Base-by-base conservation (phyloP, 2,329 filamentous ascomycete genomes). In the Pyricularia sp. region DNA sequence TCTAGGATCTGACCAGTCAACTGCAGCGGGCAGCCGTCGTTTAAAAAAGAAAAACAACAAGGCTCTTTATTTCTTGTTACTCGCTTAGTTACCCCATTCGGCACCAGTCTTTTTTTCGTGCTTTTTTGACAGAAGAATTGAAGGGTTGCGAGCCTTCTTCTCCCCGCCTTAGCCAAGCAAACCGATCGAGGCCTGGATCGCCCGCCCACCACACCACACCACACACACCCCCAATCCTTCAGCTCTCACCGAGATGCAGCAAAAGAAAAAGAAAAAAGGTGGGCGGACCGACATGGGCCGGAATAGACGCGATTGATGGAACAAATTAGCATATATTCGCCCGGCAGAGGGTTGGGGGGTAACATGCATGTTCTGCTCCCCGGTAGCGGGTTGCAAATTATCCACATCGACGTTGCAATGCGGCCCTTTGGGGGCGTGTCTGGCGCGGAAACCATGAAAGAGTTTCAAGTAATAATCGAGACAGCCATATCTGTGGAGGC, bases 251-350 rank as follows among this genome's bases (percentile, higher is more conserved):
- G 14, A 30, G 25, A 7, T 63, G 25, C 59, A 28, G 59, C 25
- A 28, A 36, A 36, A 36, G 31, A 33, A 33, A 33, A 33, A 33
- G 31, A 33, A 14, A 14, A 36, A 36, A 28, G 25, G 59, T 17
- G 25, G 25, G 59, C 25, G 59, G 59, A 26, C 59, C 25, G 59
- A 28, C 59, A 63, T 28, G 59, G 59, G 59, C 59, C 59, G 59
- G 59, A 63, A 63, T 63, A 30, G 12, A 63, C 25, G 59, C 59
- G 59, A 63, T 63, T 63, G 59, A 63, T 63, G 59, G 59, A 28
- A 28, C 23, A 26, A 61, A 63, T 63, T 63, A 23, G n/a, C 25
- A 25, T 61, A 26, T 30, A 26, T 28, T 26, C 6, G 14, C 5
- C 59, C 59, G 17, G 58, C 9, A 17, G 59, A 28, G 6, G 26